Evolutionary conservation across 805 yeast species (phyloP).

Genomic region (Kuraishia ogatae): DNA sequence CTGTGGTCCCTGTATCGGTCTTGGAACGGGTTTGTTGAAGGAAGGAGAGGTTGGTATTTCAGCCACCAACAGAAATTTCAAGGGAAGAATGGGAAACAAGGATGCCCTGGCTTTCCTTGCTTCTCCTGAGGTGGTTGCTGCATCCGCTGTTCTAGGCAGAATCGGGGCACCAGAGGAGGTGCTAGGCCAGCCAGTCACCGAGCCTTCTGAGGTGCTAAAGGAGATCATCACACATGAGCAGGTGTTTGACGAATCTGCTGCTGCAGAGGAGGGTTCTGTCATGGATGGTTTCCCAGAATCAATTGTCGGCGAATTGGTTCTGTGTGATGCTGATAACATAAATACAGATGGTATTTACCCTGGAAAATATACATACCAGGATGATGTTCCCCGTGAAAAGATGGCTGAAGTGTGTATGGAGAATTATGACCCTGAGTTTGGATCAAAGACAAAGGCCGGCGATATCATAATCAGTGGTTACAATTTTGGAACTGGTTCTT

Average conservation of each 20-base stretch:
- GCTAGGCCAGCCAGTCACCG: constrained; percentile 43
- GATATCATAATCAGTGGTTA: constrained; percentile 89
- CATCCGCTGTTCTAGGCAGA: constrained; percentile 91
- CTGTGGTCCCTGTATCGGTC: constrained; percentile 98
- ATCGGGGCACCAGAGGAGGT: constrained; percentile 91
- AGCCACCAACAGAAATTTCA: constrained; percentile 97
- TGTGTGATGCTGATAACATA: constrained; percentile 94
- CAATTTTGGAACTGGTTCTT: constrained; percentile 97
- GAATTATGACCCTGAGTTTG: constrained; percentile 89
- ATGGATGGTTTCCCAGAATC: constrained; percentile 86
- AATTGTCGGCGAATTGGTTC: constrained; percentile 83
- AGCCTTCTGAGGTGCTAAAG: constrained; percentile 40
- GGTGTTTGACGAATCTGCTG: constrained; percentile 18
- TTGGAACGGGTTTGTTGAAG: constrained; percentile 88
- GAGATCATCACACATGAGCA: constrained; percentile 24
- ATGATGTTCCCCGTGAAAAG: constrained; percentile 86
- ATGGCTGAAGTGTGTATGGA: constrained; percentile 99
- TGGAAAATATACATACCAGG: constrained; percentile 98
- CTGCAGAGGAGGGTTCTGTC: constrained; percentile 53
- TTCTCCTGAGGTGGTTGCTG: constrained; percentile 97
- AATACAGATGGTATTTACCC: constrained; percentile 99
- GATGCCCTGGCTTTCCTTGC: constrained; percentile 95
- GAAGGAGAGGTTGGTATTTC: constrained; percentile 98
- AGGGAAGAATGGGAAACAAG: constrained; percentile 98
- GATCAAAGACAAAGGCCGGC: constrained; percentile 69